Evolutionary conservation across 2,329 filamentous ascomycete genomes (phyloP).

Genomic region (Apiospora marii): DNA sequence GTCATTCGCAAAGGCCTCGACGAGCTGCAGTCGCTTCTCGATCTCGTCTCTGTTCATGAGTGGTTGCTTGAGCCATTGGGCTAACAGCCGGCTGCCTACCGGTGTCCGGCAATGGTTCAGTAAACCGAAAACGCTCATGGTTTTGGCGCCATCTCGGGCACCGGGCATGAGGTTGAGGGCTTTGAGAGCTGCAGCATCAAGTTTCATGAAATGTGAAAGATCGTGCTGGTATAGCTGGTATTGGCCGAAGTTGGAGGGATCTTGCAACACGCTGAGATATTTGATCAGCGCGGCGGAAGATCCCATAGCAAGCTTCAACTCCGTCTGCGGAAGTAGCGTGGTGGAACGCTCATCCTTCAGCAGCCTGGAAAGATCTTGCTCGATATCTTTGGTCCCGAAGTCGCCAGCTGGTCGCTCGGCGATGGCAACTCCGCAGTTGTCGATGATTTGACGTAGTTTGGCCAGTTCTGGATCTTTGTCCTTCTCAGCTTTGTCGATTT

Average conservation of each 20-base stretch:
- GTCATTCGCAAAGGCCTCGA: conserved; percentile 92
- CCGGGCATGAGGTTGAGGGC: conserved; percentile 98
- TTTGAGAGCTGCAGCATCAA: conserved; percentile 92
- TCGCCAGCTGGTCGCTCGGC: conserved; percentile 80
- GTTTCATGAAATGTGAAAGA: conserved; percentile 95
- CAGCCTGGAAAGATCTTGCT: conserved; percentile 88
- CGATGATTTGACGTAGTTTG: conserved; percentile 88
- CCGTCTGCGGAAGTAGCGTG: conserved; percentile 83
- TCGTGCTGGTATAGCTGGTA: conserved; percentile 98
- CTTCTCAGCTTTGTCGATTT: conserved; percentile 79
- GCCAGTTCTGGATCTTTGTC: conserved; percentile 87
- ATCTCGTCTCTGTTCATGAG: conserved; percentile 92
- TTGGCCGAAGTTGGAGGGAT: conserved; percentile 94
- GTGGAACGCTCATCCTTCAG: conserved; percentile 86
- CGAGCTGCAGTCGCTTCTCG: conserved; percentile 88
- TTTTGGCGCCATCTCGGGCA: conserved; percentile 92
- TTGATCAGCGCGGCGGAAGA: conserved; percentile 93
- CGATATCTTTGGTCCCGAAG: conserved; percentile 90
- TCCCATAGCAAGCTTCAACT: conserved; percentile 95
- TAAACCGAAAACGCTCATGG: conserved; percentile 93
- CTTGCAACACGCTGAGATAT: conserved; percentile 89
- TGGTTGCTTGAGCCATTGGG: conserved; percentile 98
- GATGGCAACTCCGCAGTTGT: conserved; percentile 90
- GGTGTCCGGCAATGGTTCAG: conserved; percentile 98
- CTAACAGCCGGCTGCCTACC: conserved; percentile 85